These are phyloP conservation scores for Colletotrichum horii DNA, from an alignment of 2,329 filamentous ascomycete genomes.

Conservation along the genomic window DNA sequence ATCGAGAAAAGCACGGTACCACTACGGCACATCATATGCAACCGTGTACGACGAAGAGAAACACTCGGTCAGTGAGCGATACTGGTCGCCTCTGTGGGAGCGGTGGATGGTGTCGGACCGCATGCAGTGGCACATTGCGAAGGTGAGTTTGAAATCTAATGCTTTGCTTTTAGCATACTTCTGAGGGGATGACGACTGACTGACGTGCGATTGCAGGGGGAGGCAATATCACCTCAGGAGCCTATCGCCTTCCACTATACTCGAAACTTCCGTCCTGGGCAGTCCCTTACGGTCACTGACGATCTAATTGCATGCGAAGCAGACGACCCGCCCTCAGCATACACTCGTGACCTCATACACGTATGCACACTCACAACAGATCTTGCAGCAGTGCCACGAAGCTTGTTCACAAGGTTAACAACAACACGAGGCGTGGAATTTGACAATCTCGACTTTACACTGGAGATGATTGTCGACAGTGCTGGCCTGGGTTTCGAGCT, in stretches of 20 bases:
- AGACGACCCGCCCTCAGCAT: slow-evolving; percentile 67
- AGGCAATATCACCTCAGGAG: slow-evolving; percentile 73
- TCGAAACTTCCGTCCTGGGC: slow-evolving; percentile 80
- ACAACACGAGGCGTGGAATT: slow-evolving; percentile 83
- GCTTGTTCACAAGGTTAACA: slow-evolving; percentile 75
- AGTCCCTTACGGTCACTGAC: slow-evolving; percentile 79
- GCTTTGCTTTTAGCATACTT: neutral
- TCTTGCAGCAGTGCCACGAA: slow-evolving; percentile 75
- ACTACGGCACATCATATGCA: slow-evolving; percentile 82
- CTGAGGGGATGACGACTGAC: neutral
- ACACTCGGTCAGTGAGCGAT: slow-evolving; percentile 74
- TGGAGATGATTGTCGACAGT: slow-evolving; percentile 84
- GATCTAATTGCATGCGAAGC: slow-evolving; percentile 79
- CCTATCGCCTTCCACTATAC: slow-evolving; percentile 87
- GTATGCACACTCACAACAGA: slow-evolving; percentile 85
- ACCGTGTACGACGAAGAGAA: slow-evolving; percentile 80
- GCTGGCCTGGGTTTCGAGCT: slow-evolving; percentile 79
- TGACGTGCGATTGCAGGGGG: slow-evolving; percentile 54
- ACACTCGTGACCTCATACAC: slow-evolving; percentile 67
- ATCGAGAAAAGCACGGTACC: slow-evolving; percentile 74
- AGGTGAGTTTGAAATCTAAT: slow-evolving; percentile 52
- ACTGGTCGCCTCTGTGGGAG: slow-evolving; percentile 83
- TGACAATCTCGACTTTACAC: slow-evolving; percentile 80
- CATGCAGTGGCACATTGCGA: slow-evolving; percentile 87
- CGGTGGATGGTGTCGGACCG: slow-evolving; percentile 83